Conservation (phyloP, 1,139 yeast species). For the Pneumocystis canis region DNA sequence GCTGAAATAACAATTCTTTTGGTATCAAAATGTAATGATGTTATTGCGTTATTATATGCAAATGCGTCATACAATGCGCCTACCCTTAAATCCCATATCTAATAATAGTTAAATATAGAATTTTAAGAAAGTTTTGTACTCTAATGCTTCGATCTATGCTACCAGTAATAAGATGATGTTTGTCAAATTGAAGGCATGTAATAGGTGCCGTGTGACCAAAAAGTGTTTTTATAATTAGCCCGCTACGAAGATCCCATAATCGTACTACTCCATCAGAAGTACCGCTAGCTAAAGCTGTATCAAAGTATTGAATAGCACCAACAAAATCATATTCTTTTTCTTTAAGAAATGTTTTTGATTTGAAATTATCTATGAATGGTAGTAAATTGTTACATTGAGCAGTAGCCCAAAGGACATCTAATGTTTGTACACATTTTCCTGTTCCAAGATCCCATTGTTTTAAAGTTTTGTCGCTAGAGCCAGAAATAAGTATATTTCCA, state of each 20-base stretch:
- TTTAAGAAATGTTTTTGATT: slow-evolving; percentile 2
- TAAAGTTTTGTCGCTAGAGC: slow-evolving; percentile 44
- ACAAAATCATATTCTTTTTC: slow-evolving; percentile 29
- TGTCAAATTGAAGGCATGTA: slow-evolving; percentile 55
- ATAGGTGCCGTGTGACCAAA: slow-evolving; percentile 61
- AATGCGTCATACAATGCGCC: slow-evolving; percentile 48
- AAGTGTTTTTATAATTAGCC: slow-evolving; percentile 49
- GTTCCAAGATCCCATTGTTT: slow-evolving; percentile 46
- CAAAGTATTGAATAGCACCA: slow-evolving; percentile 49
- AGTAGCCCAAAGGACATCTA: slow-evolving; percentile 47
- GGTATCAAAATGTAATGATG: slow-evolving; percentile 41
- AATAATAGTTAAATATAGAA: not conserved
- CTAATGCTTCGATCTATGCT: slow-evolving; percentile 49
- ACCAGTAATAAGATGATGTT: slow-evolving; percentile 47
- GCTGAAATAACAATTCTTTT: slow-evolving; percentile 39
- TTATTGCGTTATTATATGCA: slow-evolving; percentile 40
- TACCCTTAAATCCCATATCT: slow-evolving; percentile 55
- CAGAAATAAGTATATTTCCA: slow-evolving; percentile 38
- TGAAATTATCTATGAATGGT: slow-evolving; percentile 3
- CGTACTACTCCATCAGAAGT: slow-evolving; percentile 62
- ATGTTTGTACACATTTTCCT: slow-evolving; percentile 44
- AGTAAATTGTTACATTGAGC: slow-evolving; percentile 20
- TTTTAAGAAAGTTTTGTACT: not conserved
- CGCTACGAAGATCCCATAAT: slow-evolving; percentile 60
- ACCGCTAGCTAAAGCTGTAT: slow-evolving; percentile 63